Percentiles rank a stretch among this genome's conserved stretches.
phyloP scores from a whole-genome alignment of 2,329 filamentous ascomycete genomes.

The Neurospora crassa region DNA sequence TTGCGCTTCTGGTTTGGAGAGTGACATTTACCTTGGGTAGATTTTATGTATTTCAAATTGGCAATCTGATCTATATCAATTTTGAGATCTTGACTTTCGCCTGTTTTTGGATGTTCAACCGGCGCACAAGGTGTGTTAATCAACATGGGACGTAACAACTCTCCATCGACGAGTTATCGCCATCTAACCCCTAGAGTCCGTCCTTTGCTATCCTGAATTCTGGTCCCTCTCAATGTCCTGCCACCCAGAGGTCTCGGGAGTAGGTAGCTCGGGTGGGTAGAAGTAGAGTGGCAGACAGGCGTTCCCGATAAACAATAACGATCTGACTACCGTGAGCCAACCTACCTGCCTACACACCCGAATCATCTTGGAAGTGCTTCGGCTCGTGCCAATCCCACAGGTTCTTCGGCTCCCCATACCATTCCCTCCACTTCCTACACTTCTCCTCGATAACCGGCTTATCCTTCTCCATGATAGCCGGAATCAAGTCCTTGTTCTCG shows the following conservation, averaged over 20 bases:
- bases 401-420: slow-evolving; percentile 4
- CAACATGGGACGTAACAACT: not conserved
- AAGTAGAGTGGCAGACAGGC: too few species aligned
- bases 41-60: not conserved
- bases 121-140: not conserved
- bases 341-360: slow-evolving; percentile 2
- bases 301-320: too few species aligned
- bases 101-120: not conserved
- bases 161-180: too few species aligned
- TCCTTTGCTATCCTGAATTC: too few species aligned
- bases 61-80: not conserved
- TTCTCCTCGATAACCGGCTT: slow-evolving; percentile 2
- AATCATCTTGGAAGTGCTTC: slow-evolving; percentile 8
- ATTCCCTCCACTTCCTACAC: slow-evolving; percentile 6
- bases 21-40: too few species aligned
- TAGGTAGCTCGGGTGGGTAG: too few species aligned
- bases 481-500: slow-evolving; percentile 8
- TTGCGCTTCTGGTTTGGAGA: too few species aligned
- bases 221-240: too few species aligned
- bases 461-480: not conserved
- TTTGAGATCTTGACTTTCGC: not conserved
- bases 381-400: slow-evolving; percentile 7
- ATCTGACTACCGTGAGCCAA: too few species aligned
- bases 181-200: too few species aligned
- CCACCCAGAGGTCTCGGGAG: too few species aligned